phyloP scores from a whole-genome alignment of 192 early-diverging fungal species.

The Entomortierella parvispora region DNA sequence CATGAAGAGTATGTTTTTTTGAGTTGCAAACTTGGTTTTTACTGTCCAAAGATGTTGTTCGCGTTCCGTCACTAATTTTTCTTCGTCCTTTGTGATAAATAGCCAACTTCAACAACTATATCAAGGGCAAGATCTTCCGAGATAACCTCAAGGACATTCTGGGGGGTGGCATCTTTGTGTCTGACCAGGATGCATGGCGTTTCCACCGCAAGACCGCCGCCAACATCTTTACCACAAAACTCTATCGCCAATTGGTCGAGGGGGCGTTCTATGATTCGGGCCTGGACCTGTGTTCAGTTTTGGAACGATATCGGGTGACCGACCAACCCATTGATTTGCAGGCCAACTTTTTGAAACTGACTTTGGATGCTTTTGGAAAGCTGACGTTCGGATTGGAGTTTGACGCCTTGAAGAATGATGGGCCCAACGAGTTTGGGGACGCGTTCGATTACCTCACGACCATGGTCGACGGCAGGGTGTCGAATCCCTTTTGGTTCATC shows the following conservation, averaged over 20 bases:
- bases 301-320: slow-evolving; percentile 12
- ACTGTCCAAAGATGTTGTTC: too few relatives aligned
- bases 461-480: slow-evolving; percentile 17
- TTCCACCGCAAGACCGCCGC: slow-evolving; percentile 60
- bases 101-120: slow-evolving; percentile 45
- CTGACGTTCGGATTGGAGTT: slow-evolving; percentile 46
- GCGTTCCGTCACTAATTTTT: not conserved
- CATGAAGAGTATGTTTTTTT: slow-evolving; percentile 9
- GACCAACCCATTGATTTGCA: slow-evolving; percentile 48
- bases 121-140: slow-evolving; percentile 43
- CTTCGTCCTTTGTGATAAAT: not conserved
- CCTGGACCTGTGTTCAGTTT: slow-evolving; percentile 13
- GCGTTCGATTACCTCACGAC: slow-evolving; percentile 64
- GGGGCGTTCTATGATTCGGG: slow-evolving; percentile 27
- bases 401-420: slow-evolving; percentile 10
- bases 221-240: slow-evolving; percentile 42
- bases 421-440: slow-evolving; percentile 49
- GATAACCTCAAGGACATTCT: slow-evolving; percentile 54
- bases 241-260: slow-evolving; percentile 36
- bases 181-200: slow-evolving; percentile 62
- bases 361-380: slow-evolving; percentile 53
- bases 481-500: slow-evolving; percentile 47
- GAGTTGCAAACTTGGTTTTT: not conserved
- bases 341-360: slow-evolving; percentile 56
- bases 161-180: slow-evolving; percentile 67